These are phyloP conservation scores for Lizonia empirigonia DNA, from an alignment of 2,329 filamentous ascomycete genomes.

Conservation along the genomic window DNA sequence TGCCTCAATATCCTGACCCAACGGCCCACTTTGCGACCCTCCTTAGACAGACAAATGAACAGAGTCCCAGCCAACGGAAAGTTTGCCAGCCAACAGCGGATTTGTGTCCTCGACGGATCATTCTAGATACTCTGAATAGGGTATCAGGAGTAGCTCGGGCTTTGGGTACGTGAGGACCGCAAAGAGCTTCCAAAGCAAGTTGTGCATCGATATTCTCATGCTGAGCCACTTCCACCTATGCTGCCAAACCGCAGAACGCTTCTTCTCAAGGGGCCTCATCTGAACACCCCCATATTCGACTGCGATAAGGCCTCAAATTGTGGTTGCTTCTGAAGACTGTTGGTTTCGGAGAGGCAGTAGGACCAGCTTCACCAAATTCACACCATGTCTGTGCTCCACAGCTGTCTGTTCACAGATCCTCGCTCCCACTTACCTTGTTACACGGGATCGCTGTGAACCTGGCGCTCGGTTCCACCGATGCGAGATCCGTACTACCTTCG, in stretches of 20 bases:
- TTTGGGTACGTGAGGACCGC: background rate
- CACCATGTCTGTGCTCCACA: slow-evolving; percentile 4
- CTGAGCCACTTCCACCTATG: background rate
- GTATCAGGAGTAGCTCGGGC: slow-evolving; percentile 38
- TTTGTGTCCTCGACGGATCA: background rate
- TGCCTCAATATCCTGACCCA: slow-evolving; percentile 15
- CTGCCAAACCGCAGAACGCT: background rate
- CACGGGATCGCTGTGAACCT: slow-evolving; percentile 45
- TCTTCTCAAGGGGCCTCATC: background rate
- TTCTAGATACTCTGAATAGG: background rate
- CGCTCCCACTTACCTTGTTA: slow-evolving; percentile 32
- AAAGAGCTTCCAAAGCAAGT: background rate
- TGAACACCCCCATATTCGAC: background rate
- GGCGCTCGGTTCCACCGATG: slow-evolving; percentile 45
- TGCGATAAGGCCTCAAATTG: slow-evolving; percentile 6
- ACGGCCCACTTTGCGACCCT: slow-evolving; percentile 32
- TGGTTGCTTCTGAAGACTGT: background rate
- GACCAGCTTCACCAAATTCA: background rate
- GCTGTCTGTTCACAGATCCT: slow-evolving; percentile 18
- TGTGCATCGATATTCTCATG: background rate
- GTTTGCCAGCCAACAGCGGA: background rate
- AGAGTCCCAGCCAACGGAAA: slow-evolving; percentile 23
- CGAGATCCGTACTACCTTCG: slow-evolving; percentile 45
- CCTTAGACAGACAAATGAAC: slow-evolving; percentile 11
- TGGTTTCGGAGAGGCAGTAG: slow-evolving; percentile 1